phyloP scores from a whole-genome alignment of 208 protist genomes.

The Leishmania gerbilli region DNA sequence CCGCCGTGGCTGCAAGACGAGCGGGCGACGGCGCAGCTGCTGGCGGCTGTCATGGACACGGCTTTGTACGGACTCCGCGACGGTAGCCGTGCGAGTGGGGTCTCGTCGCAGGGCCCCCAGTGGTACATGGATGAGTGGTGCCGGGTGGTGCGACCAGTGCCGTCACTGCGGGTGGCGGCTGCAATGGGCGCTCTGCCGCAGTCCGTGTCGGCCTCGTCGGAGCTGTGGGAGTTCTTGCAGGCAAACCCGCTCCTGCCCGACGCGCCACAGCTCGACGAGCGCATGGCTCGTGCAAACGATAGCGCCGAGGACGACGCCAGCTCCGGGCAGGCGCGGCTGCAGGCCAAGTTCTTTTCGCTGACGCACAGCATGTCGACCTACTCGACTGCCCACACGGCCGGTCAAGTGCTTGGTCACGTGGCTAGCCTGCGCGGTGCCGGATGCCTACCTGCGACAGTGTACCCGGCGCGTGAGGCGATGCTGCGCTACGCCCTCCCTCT shows the following conservation, averaged over 20 bases:
- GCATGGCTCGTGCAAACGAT: neutral
- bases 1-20: constrained; percentile 74
- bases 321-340: neutral
- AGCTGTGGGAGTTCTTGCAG: constrained; percentile 71
- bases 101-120: constrained; percentile 37
- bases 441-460: constrained; percentile 43
- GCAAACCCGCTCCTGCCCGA: constrained; percentile 51
- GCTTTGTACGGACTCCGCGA: constrained; percentile 78
- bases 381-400: constrained; percentile 34
- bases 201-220: constrained; percentile 27
- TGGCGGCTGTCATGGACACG: constrained; percentile 69
- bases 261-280: constrained; percentile 8
- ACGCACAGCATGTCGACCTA: constrained; percentile 53
- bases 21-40: constrained; percentile 72
- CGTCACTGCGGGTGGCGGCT: constrained; percentile 60
- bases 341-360: constrained; percentile 55
- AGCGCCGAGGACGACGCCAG: neutral
- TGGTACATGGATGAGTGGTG: constrained; percentile 80
- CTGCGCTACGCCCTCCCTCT: constrained; percentile 81
- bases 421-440: constrained; percentile 71
- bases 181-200: constrained; percentile 65
- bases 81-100: constrained; percentile 17
- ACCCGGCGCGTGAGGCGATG: constrained; percentile 67
- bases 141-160: constrained; percentile 54
- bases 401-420: constrained; percentile 73